Percentiles rank a stretch among this genome's conserved stretches.
phyloP scores from a whole-genome alignment of 2,329 filamentous ascomycete species.

The Cladophialophora yegresii region DNA sequence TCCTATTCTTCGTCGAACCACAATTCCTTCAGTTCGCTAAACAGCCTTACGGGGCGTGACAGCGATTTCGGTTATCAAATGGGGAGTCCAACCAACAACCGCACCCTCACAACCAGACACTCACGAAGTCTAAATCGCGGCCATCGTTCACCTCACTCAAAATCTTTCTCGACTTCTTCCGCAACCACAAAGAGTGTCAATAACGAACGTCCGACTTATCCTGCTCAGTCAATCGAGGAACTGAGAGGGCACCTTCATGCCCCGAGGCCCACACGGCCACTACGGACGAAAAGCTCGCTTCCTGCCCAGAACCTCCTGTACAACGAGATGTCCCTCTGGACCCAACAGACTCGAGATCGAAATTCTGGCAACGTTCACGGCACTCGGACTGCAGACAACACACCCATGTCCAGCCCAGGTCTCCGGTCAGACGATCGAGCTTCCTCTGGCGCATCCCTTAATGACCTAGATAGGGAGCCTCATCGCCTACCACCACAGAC shows the following conservation, averaged over 20 bases:
- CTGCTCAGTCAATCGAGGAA: slow-evolving; percentile 52
- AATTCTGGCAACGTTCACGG: slow-evolving; percentile 10
- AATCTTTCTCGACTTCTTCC: slow-evolving; percentile 32
- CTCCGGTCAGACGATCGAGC: slow-evolving; percentile 42
- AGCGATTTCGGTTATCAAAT: slow-evolving; percentile 6
- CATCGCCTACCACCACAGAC: slow-evolving; percentile 77
- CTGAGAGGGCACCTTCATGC: slow-evolving; percentile 49
- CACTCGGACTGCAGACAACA: slow-evolving; percentile 50
- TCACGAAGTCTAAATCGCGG: slow-evolving; percentile 23
- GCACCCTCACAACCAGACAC: slow-evolving; percentile 25
- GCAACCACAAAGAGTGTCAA: slow-evolving; percentile 23
- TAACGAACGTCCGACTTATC: slow-evolving; percentile 45
- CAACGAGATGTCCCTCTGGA: slow-evolving; percentile 37
- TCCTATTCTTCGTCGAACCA: slow-evolving; percentile 24
- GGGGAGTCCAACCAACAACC: slow-evolving; percentile 15
- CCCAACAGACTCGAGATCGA: slow-evolving; percentile 32
- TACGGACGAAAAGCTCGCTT: slow-evolving; percentile 50
- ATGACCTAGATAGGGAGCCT: slow-evolving; percentile 59
- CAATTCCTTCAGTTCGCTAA: slow-evolving; percentile 30
- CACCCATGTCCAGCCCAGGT: slow-evolving; percentile 51
- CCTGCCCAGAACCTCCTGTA: slow-evolving; percentile 42
- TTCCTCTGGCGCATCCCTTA: slow-evolving; percentile 42
- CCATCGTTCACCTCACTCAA: slow-evolving; percentile 32
- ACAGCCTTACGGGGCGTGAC: slow-evolving; percentile 21
- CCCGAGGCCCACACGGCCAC: slow-evolving; percentile 44